These are phyloP conservation scores for Schizothecium vesticola DNA, from an alignment of 495 filamentous ascomycete genomes.

Conservation along the genomic window DNA sequence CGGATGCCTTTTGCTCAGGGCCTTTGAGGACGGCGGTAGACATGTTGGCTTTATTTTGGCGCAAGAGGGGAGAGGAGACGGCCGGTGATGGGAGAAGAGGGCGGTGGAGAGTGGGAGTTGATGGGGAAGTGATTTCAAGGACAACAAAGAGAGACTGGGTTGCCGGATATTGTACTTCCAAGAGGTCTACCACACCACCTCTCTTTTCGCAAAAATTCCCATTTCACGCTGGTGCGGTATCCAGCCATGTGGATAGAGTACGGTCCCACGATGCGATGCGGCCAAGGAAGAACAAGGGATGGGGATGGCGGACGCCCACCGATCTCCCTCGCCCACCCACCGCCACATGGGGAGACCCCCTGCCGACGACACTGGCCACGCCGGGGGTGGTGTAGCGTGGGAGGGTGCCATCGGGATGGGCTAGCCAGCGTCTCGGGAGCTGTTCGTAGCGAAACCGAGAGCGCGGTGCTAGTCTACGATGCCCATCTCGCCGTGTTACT, in stretches of 20 bases:
- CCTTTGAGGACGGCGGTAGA: not conserved
- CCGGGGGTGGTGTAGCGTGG: not conserved
- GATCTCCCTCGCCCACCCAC: not conserved
- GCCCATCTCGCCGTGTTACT: not conserved
- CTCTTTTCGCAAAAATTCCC: not conserved
- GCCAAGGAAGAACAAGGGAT: not conserved
- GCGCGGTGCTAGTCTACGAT: not conserved
- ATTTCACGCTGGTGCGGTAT: not conserved
- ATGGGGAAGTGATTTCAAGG: not conserved
- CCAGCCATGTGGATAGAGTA: not conserved
- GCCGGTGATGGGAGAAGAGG: not conserved
- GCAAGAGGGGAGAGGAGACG: not conserved
- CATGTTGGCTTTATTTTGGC: slow-evolving; percentile 3
- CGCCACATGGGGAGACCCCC: not conserved
- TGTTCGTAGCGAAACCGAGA: not conserved
- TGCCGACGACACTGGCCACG: not conserved
- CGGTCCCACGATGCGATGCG: not conserved
- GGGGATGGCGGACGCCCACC: not conserved
- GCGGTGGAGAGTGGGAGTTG: not conserved
- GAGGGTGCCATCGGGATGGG: not conserved
- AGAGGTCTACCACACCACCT: not conserved
- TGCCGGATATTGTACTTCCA: not conserved
- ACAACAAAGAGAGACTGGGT: not conserved
- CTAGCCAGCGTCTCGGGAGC: not conserved
- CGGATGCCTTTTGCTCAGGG: slow-evolving; percentile 4